Evolutionary conservation across 441 rosid genomes (phyloP).

Genomic region (Gossypium trilobum): DNA sequence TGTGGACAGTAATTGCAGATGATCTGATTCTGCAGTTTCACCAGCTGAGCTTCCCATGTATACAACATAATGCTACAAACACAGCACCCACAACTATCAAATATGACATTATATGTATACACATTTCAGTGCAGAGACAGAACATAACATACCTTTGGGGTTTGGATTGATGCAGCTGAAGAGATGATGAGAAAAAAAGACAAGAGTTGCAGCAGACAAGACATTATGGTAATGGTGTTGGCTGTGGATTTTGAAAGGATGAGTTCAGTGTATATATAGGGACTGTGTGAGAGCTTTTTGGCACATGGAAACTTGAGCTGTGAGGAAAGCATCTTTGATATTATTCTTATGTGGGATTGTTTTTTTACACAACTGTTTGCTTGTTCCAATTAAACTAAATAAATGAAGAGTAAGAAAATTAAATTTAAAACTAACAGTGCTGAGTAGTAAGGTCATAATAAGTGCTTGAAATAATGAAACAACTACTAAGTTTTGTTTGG

Average conservation of each 20-base stretch:
- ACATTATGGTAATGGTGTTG: constrained; percentile 24
- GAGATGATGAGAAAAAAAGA: constrained; percentile 17
- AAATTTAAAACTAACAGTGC: no score
- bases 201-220: constrained; percentile 29
- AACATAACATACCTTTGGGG: constrained; percentile 28
- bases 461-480: not conserved
- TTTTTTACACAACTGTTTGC: not conserved
- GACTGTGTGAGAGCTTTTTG: not conserved
- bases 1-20: constrained; percentile 48
- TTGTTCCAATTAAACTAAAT: not conserved
- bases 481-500: no score
- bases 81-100: not conserved
- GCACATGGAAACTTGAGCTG: constrained; percentile 10
- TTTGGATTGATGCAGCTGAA: constrained; percentile 26
- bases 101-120: not conserved
- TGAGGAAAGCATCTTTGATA: constrained; percentile 12
- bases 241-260: not conserved
- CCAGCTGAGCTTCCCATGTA: constrained; percentile 61
- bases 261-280: not conserved
- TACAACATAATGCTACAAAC: constrained; percentile 50
- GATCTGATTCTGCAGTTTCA: constrained; percentile 32
- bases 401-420: no score
- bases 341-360: constrained; percentile 1
- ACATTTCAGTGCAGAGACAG: not conserved
- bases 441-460: not conserved